Evolutionary conservation across 345 rosid species (phyloP).

Genomic region (Orychophragmus violaceus): DNA sequence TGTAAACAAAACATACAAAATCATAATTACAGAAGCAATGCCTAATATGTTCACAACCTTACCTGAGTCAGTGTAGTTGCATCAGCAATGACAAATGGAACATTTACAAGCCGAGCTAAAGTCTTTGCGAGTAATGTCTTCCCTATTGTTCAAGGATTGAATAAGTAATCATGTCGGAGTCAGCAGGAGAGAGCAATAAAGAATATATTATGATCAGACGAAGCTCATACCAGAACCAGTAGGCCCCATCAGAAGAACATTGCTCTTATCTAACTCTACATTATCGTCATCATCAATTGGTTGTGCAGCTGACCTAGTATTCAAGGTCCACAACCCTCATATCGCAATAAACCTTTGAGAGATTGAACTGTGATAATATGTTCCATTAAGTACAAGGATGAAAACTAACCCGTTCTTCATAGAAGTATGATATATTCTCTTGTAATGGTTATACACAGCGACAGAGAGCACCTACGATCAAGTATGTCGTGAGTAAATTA

Average conservation of each 20-base stretch:
- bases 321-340: slow-evolving; percentile 24
- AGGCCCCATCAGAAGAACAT: slow-evolving; percentile 91
- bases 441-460: slow-evolving; percentile 93
- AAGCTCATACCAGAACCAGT: slow-evolving; percentile 77
- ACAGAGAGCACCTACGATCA: slow-evolving; percentile 75
- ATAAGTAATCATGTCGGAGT: neutral
- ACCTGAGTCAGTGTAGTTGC: slow-evolving; percentile 87
- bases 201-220: neutral
- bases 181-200: neutral
- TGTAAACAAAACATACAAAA: slow-evolving; percentile 30
- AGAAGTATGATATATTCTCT: slow-evolving; percentile 71
- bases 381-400: neutral
- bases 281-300: slow-evolving; percentile 59
- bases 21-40: neutral
- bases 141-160: slow-evolving; percentile 37
- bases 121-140: slow-evolving; percentile 86
- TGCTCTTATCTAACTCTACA: slow-evolving; percentile 94
- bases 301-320: slow-evolving; percentile 80
- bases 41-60: slow-evolving; percentile 14
- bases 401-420: slow-evolving; percentile 50
- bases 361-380: neutral
- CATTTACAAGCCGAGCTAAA: slow-evolving; percentile 74
- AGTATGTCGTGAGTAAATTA: slow-evolving; percentile 6
- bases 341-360: neutral
- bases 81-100: slow-evolving; percentile 82